Conservation (phyloP, 2,329 filamentous ascomycete species). For the Ampelomyces quisqualis region DNA sequence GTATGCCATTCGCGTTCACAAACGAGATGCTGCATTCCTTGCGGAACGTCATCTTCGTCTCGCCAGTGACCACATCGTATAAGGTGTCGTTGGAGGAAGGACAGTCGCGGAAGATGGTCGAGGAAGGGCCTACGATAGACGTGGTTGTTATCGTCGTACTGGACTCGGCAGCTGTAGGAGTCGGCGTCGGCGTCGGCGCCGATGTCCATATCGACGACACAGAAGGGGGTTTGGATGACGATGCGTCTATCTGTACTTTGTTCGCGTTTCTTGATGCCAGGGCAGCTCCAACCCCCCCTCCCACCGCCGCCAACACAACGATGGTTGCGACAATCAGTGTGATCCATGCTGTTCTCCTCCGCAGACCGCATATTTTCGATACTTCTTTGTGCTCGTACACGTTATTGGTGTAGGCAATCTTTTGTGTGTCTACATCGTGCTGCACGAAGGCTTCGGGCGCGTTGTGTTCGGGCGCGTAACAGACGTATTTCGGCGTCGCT, state of each 20-base stretch:
- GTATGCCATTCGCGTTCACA: slow-evolving; percentile 7
- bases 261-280: slow-evolving; percentile 9
- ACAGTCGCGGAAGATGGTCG: slow-evolving; percentile 17
- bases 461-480: neutral
- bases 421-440: no score
- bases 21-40: slow-evolving; percentile 11
- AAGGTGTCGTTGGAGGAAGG: slow-evolving; percentile 18
- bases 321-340: slow-evolving; percentile 8
- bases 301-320: slow-evolving; percentile 11
- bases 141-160: slow-evolving; percentile 7
- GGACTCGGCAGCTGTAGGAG: slow-evolving; percentile 6
- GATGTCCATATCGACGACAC: neutral
- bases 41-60: slow-evolving; percentile 10
- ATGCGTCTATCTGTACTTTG: slow-evolving; percentile 1
- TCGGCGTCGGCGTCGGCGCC: neutral
- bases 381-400: no score
- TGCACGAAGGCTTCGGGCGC: no score
- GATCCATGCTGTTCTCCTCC: slow-evolving; percentile 13
- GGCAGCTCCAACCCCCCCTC: slow-evolving; percentile 14
- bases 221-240: neutral
- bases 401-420: no score
- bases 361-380: slow-evolving; percentile 8
- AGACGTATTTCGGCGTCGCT: neutral
- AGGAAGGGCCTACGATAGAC: slow-evolving; percentile 11
- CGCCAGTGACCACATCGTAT: slow-evolving; percentile 10